Base-by-base conservation (phyloP, 208 protist species). In the Leptomonas pyrrhocoris region DNA sequence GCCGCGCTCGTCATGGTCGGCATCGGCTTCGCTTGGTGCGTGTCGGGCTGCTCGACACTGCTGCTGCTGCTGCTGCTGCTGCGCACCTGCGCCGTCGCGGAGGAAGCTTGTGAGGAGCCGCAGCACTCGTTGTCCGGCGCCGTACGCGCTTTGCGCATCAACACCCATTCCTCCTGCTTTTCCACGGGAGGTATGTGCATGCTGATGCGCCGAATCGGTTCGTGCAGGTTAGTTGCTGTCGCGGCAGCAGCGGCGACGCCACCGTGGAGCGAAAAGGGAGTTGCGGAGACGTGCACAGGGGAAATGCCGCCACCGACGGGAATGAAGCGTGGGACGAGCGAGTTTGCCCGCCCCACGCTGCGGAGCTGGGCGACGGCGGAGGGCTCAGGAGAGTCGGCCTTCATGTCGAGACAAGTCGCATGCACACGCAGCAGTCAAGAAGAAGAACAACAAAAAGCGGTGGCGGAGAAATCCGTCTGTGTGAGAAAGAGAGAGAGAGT, bases 91-190 rank as follows among this genome's bases (percentile, higher is more conserved):
- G 54, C 34, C 7, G 54, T 59, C 2, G 54, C 34, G 4, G 54
- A 12, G 54, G 13, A 13, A 11, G 15, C 38, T 11, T 3, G 21
- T 12, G 38, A 19, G 18, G 18, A 28, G 11, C 31, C 19, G 8
- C 30, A 21, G 31, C 31, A 42, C 34, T 31, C 56, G 38, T 61
- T 61, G 34, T 48, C 38, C 19, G 56, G 23, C 12, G 56, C 56
- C 2, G 56, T 61, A 19, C 8, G 23, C 7, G 8, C 31, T n/a
- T 31, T 61, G 4, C 56, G 38, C 38, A 34, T 34, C 56, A 21
- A 13, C 56, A 31, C 23, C 56, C 56, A 61, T 19, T 61, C 56
- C 56, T 18, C 36, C 34, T 28, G 23, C 38, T 28, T 45, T n/a
- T 2, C 7, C 21, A 13, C 3, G 0, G n/a, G 7, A 16, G 34